phyloP scores from a whole-genome alignment of 306 rosid genomes.

The Purshia tridentata region DNA sequence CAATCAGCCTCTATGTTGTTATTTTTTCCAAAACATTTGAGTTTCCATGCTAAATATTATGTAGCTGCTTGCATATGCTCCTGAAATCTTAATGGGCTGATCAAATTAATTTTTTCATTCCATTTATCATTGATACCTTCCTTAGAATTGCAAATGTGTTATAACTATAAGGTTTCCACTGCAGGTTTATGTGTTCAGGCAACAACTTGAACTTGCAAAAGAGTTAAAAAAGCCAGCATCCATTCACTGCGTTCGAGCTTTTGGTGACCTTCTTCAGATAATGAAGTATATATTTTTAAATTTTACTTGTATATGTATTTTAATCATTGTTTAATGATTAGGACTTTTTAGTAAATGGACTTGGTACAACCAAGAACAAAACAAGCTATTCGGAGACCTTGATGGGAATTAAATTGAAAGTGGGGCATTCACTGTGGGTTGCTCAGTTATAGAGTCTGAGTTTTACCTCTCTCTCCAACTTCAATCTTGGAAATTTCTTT shows the following conservation, averaged over 20 bases:
- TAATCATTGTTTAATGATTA: background rate
- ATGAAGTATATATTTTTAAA: slow-evolving; percentile 56
- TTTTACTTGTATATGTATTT: background rate
- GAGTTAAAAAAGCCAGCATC: slow-evolving; percentile 79
- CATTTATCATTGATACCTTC: background rate
- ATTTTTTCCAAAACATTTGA: background rate
- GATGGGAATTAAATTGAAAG: background rate
- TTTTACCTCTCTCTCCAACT: background rate
- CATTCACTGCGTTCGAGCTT: slow-evolving; percentile 86
- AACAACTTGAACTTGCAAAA: slow-evolving; percentile 81
- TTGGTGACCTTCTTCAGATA: slow-evolving; percentile 74
- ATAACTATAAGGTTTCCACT: slow-evolving; percentile 8
- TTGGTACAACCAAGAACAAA: background rate
- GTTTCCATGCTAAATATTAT: background rate
- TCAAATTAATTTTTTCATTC: background rate
- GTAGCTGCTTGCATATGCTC: background rate
- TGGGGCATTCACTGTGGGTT: background rate
- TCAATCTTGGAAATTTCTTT: background rate
- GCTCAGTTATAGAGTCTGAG: background rate
- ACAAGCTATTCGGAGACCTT: background rate
- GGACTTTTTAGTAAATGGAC: background rate
- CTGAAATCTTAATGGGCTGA: background rate
- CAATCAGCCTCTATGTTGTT: background rate
- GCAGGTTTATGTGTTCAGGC: slow-evolving; percentile 71
- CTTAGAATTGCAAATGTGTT: slow-evolving; percentile 9